phyloP scores from a whole-genome alignment of 768 basidiomycete species.

The Pulveroboletus sp. region DNA sequence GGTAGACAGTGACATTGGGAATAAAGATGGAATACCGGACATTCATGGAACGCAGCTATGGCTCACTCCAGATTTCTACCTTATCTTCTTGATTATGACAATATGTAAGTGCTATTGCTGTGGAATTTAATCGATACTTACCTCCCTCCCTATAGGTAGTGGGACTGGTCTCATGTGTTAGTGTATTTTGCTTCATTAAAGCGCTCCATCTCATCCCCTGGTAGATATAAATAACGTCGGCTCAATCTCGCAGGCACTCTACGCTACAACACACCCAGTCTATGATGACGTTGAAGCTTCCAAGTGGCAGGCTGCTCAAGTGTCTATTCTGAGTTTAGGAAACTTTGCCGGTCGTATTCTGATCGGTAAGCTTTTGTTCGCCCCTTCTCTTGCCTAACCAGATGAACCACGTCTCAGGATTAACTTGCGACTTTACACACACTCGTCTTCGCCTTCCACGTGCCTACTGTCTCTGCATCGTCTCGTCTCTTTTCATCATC shows the following conservation, averaged over 20 bases:
- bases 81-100: conserved; percentile 51
- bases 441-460: conserved; percentile 55
- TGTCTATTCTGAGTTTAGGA: conserved; percentile 75
- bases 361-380: conserved; percentile 47
- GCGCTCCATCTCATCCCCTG: neutral
- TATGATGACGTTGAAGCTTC: conserved; percentile 68
- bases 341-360: conserved; percentile 77
- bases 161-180: conserved; percentile 76
- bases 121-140: neutral
- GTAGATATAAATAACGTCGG: conserved; percentile 87
- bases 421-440: conserved; percentile 64
- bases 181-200: conserved; percentile 15
- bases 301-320: conserved; percentile 79
- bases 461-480: conserved; percentile 63
- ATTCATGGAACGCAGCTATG: conserved; percentile 51
- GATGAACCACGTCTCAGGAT: conserved; percentile 36
- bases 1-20: neutral
- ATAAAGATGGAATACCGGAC: conserved; percentile 40
- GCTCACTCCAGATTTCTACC: conserved; percentile 55
- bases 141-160: conserved; percentile 41
- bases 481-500: conserved; percentile 61
- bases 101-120: conserved; percentile 46
- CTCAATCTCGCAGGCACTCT: conserved; percentile 65
- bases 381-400: neutral
- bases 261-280: conserved; percentile 50